phyloP scores from a whole-genome alignment of 176 grass and related monocot genomes.

The Zoysia pacifica region DNA sequence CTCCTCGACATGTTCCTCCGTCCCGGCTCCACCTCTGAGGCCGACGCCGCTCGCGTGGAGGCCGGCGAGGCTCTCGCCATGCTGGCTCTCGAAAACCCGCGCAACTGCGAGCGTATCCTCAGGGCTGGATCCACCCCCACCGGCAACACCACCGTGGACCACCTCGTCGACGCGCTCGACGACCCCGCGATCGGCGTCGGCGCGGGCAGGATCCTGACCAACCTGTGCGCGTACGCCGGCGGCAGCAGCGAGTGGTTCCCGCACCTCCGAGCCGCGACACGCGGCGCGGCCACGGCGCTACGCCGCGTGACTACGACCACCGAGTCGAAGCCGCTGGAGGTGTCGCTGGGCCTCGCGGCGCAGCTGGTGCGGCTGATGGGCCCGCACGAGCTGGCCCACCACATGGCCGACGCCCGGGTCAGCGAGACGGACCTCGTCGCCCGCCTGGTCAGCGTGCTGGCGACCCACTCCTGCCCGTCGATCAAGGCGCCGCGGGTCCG shows the following conservation, averaged over 20 bases:
- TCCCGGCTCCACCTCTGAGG: conserved; percentile 1
- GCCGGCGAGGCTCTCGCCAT: conserved; percentile 79
- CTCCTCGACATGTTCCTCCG: conserved; percentile 69
- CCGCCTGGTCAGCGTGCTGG: conserved; percentile 45
- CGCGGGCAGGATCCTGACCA: conserved; percentile 57
- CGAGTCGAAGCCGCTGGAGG: conserved; percentile 46
- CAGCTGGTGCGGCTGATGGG: conserved; percentile 50
- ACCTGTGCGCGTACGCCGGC: conserved; percentile 57
- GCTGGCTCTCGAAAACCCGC: conserved; percentile 64
- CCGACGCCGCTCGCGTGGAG: conserved; percentile 42
- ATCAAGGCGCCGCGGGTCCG: conserved; percentile 58
- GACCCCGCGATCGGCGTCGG: conserved; percentile 26
- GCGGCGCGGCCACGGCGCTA: conserved; percentile 38
- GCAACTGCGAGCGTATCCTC: conserved; percentile 68
- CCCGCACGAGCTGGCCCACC: conserved; percentile 28
- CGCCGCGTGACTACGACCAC: conserved; percentile 10
- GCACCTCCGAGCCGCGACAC: conserved; percentile 34
- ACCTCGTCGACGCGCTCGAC: conserved; percentile 43
- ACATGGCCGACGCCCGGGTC: conserved; percentile 23
- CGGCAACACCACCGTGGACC: conserved; percentile 17
- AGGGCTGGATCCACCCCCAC: neutral
- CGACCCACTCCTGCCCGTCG: conserved; percentile 41
- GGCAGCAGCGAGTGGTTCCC: conserved; percentile 6
- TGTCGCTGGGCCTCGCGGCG: conserved; percentile 49
- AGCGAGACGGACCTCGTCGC: conserved; percentile 12